A percentile compares a stretch with the other conserved stretches of the same genome.
These are phyloP conservation scores for Sclerotinia subarctica DNA, from an alignment of 2,329 filamentous ascomycete species.

Conservation along the genomic window DNA sequence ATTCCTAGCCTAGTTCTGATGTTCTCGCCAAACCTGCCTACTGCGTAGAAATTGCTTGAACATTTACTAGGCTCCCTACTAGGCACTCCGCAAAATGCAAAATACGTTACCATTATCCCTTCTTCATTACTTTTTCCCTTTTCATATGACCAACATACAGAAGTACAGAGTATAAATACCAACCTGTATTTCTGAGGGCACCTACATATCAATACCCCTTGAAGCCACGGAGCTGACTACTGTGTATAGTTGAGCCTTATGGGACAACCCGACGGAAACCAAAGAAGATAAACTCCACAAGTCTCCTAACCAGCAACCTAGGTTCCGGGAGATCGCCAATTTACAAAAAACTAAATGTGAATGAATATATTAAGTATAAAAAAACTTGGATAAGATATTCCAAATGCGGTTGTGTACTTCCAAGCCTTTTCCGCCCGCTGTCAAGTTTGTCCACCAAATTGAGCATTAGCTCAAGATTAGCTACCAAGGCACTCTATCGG, in stretches of 20 bases:
- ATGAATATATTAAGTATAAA: background rate
- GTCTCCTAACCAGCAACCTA: background rate
- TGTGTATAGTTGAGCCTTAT: constrained; percentile 2
- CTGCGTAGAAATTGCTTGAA: background rate
- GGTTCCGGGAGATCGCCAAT: constrained; percentile 16
- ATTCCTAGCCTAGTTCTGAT: no score
- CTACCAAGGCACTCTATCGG: background rate
- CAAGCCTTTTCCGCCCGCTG: background rate
- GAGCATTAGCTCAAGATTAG: background rate
- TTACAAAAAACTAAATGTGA: background rate
- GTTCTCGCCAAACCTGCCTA: background rate
- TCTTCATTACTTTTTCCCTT: background rate
- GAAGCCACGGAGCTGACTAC: constrained; percentile 1
- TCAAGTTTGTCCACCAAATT: constrained; percentile 6
- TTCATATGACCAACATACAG: no score
- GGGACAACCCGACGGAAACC: background rate
- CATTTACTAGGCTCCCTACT: background rate
- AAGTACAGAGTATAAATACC: no score
- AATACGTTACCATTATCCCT: background rate
- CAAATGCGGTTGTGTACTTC: background rate
- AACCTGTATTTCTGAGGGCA: background rate
- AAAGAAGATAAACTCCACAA: constrained; percentile 1
- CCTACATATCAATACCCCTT: background rate
- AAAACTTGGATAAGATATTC: background rate
- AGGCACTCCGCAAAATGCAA: background rate